phyloP scores from a whole-genome alignment of 805 yeast genomes.

The Komagataella pseudopastoris region DNA sequence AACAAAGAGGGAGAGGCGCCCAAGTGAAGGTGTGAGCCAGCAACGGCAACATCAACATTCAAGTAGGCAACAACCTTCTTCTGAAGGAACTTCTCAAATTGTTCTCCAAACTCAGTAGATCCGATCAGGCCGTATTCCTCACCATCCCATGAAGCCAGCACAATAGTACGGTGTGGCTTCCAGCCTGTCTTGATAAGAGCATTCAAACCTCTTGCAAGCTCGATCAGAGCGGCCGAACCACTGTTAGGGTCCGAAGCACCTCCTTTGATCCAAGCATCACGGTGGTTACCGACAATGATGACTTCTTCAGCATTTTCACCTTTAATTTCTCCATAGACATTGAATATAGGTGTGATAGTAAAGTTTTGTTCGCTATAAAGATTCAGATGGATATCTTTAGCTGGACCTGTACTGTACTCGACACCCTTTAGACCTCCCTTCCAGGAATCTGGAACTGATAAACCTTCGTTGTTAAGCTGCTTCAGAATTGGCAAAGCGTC shows the following conservation, averaged over 20 bases:
- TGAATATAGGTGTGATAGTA: conserved; percentile 45
- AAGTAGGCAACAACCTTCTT: conserved; percentile 50
- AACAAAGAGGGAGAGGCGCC: conserved; percentile 50
- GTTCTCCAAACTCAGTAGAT: conserved; percentile 68
- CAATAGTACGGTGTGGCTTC: conserved; percentile 61
- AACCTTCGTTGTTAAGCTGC: conserved; percentile 45
- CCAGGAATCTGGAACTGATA: conserved; percentile 16
- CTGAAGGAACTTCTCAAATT: conserved; percentile 28
- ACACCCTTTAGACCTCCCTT: conserved; percentile 20
- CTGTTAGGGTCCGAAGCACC: conserved; percentile 75
- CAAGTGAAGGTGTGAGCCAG: conserved; percentile 38
- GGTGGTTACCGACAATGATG: conserved; percentile 59
- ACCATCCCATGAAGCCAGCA: conserved; percentile 73
- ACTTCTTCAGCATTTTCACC: conserved; percentile 42
- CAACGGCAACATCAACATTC: conserved; percentile 53
- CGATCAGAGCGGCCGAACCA: conserved; percentile 54
- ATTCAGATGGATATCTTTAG: conserved; percentile 28
- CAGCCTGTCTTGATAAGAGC: conserved; percentile 42
- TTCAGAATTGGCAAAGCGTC: conserved; percentile 53
- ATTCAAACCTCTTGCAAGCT: conserved; percentile 46
- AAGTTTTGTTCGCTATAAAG: conserved; percentile 49
- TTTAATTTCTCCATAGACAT: conserved; percentile 47
- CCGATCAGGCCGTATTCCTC: conserved; percentile 66
- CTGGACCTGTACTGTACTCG: conserved; percentile 22
- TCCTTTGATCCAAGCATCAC: conserved; percentile 72